phyloP scores from a whole-genome alignment of 306 rosid genomes.

The Medicago lupulina region DNA sequence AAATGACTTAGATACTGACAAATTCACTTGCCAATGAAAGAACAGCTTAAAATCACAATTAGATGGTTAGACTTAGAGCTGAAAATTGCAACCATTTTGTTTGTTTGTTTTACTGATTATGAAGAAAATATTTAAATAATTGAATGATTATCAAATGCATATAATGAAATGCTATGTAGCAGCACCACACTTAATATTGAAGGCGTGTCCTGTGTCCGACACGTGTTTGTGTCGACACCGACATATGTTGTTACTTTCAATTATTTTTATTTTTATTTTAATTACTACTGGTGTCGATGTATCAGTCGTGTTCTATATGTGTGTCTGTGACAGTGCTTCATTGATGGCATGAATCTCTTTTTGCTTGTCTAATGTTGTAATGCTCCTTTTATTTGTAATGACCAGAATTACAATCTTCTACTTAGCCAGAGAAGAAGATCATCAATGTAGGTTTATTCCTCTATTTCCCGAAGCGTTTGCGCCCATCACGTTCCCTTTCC shows the following conservation, averaged over 20 bases:
- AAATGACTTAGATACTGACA: too few species aligned
- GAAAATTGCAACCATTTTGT: neutral
- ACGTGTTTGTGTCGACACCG: too few species aligned
- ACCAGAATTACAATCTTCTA: conserved; percentile 81
- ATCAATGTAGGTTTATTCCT: conserved; percentile 72
- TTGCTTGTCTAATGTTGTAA: neutral
- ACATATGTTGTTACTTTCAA: too few species aligned
- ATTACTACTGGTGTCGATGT: too few species aligned
- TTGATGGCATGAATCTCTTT: neutral
- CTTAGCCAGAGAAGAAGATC: conserved; percentile 86
- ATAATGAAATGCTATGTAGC: neutral
- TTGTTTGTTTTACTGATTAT: neutral
- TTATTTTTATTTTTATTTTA: too few species aligned
- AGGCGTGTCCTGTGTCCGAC: too few species aligned
- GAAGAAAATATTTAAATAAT: neutral
- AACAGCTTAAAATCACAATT: too few species aligned
- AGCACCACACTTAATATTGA: too few species aligned
- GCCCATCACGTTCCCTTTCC: conserved; percentile 72
- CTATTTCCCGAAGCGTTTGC: conserved; percentile 65
- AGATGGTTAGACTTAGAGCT: neutral
- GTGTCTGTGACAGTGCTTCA: too few species aligned
- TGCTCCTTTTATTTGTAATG: conserved; percentile 38
- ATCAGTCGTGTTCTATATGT: too few species aligned
- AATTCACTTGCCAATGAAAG: too few species aligned
- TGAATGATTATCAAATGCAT: neutral